These are phyloP conservation scores for Xylariomycetidae sp. DNA, from an alignment of 2,329 filamentous ascomycete genomes.

Conservation along the genomic window DNA sequence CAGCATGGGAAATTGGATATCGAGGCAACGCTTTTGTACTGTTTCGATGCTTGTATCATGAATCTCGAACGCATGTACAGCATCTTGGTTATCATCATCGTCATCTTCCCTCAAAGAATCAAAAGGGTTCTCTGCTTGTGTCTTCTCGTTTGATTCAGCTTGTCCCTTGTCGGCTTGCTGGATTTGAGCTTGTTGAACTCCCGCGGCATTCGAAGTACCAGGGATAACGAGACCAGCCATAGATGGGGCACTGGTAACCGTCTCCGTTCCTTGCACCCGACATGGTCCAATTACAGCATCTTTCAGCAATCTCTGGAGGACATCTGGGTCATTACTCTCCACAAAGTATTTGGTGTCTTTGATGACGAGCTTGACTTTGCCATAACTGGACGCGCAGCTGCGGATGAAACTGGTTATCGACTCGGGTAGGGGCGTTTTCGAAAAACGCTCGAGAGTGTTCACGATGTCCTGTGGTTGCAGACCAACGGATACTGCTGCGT, in stretches of 20 bases:
- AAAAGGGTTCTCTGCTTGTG: conserved; percentile 64
- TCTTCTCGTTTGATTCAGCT: conserved; percentile 43
- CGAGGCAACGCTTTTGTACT: conserved; percentile 85
- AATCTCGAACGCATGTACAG: conserved; percentile 92
- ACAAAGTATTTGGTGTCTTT: conserved; percentile 94
- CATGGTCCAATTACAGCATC: conserved; percentile 78
- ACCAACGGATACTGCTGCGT: conserved; percentile 94
- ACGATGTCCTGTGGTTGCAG: conserved; percentile 86
- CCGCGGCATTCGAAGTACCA: conserved; percentile 88
- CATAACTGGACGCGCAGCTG: conserved; percentile 82
- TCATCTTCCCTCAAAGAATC: conserved; percentile 73
- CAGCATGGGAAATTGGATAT: conserved; percentile 79
- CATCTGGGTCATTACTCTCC: conserved; percentile 82
- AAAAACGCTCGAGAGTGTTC: conserved; percentile 78
- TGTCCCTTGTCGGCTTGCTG: conserved; percentile 36
- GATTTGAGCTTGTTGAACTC: conserved; percentile 67
- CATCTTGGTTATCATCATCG: conserved; percentile 80
- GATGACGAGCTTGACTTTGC: conserved; percentile 90
- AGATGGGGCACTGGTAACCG: conserved; percentile 80
- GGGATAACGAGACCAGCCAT: conserved; percentile 87
- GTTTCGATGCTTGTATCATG: conserved; percentile 74
- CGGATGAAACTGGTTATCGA: conserved; percentile 73
- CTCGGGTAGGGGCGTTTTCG: conserved; percentile 83
- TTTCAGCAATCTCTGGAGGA: conserved; percentile 81
- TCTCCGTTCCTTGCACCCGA: conserved; percentile 65